These are phyloP conservation scores for Penicillium sp. DNA, from an alignment of 2,329 filamentous ascomycete genomes.

Conservation along the genomic window DNA sequence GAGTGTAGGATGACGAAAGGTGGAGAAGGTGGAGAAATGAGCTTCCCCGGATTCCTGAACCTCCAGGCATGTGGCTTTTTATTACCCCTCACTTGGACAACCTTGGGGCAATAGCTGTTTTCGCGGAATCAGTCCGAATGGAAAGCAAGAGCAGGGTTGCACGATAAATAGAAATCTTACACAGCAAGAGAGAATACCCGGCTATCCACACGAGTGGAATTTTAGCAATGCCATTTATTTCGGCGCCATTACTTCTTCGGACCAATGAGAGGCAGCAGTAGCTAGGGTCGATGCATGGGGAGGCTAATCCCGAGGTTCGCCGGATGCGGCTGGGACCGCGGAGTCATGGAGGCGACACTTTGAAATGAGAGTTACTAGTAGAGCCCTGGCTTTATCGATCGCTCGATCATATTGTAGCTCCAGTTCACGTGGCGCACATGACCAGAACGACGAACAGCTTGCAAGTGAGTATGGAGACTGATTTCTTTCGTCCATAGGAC, in stretches of 20 bases:
- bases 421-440: not conserved
- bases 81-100: slow-evolving; percentile 5
- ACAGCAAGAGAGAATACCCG: not conserved
- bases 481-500: no score
- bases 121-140: not conserved
- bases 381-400: not conserved
- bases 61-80: not conserved
- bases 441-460: not conserved
- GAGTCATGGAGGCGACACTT: no score
- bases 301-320: not conserved
- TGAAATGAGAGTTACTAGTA: no score
- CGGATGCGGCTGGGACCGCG: no score
- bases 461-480: not conserved
- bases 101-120: not conserved
- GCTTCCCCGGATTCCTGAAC: slow-evolving; percentile 3
- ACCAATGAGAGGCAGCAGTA: not conserved
- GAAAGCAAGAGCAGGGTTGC: not conserved
- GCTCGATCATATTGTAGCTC: not conserved
- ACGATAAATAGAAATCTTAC: not conserved
- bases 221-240: not conserved
- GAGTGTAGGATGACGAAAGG: not conserved
- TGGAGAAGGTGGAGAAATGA: not conserved
- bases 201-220: not conserved
- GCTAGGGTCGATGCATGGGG: not conserved
- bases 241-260: not conserved